Evolutionary conservation across 257 asterid species (phyloP).

Genomic region (Eustoma russellianum): DNA sequence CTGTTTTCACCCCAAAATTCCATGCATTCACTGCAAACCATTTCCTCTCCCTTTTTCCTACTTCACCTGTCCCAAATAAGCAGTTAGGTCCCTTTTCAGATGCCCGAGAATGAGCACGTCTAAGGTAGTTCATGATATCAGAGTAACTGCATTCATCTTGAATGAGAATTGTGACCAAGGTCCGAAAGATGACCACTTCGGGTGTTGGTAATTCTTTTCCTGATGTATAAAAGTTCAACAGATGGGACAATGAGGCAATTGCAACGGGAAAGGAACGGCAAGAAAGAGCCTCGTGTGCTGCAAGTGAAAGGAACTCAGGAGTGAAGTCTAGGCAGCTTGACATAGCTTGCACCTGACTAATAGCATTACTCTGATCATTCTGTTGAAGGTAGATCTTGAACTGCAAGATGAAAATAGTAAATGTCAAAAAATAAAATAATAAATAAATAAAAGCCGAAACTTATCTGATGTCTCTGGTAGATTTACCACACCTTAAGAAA

Average conservation of each 20-base stretch:
- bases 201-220: conserved; percentile 62
- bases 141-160: conserved; percentile 49
- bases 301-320: conserved; percentile 76
- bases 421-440: conserved; percentile 7
- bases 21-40: conserved; percentile 87
- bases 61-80: conserved; percentile 75
- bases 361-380: conserved; percentile 51
- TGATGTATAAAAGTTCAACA: conserved; percentile 50
- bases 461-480: conserved; percentile 8
- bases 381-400: conserved; percentile 79
- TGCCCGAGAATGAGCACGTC: conserved; percentile 50
- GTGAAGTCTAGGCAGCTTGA: conserved; percentile 87
- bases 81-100: conserved; percentile 54
- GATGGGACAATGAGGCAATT: conserved; percentile 60
- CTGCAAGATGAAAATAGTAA: conserved; percentile 38
- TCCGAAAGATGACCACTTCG: conserved; percentile 80
- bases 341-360: conserved; percentile 85
- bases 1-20: conserved; percentile 73
- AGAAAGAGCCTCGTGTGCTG: conserved; percentile 93
- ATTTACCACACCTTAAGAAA: conserved; percentile 74
- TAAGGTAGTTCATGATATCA: conserved; percentile 63
- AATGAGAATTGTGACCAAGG: conserved; percentile 54
- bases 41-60: conserved; percentile 74
- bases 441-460: conserved; percentile 2
- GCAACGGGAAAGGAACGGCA: conserved; percentile 69